Base-by-base conservation (phyloP, 345 rosid species). In the Salix brachista region DNA sequence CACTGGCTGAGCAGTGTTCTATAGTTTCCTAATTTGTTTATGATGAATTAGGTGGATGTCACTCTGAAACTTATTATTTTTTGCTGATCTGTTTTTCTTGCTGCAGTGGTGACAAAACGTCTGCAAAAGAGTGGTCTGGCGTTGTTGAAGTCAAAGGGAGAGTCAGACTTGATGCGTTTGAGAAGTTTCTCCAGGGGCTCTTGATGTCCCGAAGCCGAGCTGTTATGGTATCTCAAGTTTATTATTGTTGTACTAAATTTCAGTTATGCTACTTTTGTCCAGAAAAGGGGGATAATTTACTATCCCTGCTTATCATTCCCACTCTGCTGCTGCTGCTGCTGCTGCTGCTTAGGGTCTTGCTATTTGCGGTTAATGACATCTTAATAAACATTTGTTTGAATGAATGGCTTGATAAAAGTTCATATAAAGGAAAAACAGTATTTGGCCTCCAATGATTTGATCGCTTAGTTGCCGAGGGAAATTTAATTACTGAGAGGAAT, bases 151-250 rank as follows among this genome's bases (percentile, higher is more conserved):
- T 96, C 48, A 96, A 94, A 82, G 99, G 99, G 73, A 90, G 98
- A 84, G 99, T 94, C 34, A 86, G 90, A 83, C 90, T 92, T 39
- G 91, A 93, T 77, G 98, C 98, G 56, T 96, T 96, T 79, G 93
- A 89, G 85, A 96, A 90, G 89, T 96, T 94, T 83, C 94, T 96
- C 50, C 94, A 92, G 78, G 92, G 88, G 86, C 99, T 96, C 73
- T 93, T 92, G 8, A 86, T 89, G 97, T 96, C 99, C 71, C 85
- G 97, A 80, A 89, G 86, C 82, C 98, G 99, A 77, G 90, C 97
- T 78, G 85, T 92, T 75, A 96, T 93, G 99, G 99, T 96, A 96
- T 87, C 62, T 72, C 83, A 79, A 84, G 84, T 82, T 79, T 82
- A 73, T 82, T 86, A 82, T 79, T 65, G 68, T 73, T 81, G 88